Percentiles rank a stretch among this genome's conserved stretches.
These are phyloP conservation scores for Blastomyces emzantsi DNA, from an alignment of 2,329 filamentous ascomycete species.

Conservation along the genomic window DNA sequence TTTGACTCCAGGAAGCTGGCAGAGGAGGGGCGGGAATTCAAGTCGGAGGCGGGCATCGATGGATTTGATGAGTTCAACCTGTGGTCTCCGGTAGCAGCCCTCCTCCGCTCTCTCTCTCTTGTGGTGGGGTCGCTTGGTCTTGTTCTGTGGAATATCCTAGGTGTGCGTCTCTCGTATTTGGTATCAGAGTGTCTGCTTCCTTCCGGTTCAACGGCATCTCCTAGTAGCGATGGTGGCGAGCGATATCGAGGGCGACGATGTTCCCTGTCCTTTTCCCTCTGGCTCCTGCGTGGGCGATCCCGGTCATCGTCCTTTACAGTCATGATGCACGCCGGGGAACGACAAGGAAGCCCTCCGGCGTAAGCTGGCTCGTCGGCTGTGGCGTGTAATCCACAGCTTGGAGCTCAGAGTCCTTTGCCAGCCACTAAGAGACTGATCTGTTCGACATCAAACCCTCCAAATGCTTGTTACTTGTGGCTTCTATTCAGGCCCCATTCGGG, in stretches of 20 bases:
- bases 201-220: slow-evolving; percentile 4
- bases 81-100: slow-evolving; percentile 25
- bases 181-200: slow-evolving; percentile 9
- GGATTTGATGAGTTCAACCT: neutral
- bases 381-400: slow-evolving; percentile 3
- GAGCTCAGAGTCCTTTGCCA: neutral
- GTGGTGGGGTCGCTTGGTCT: slow-evolving; percentile 12
- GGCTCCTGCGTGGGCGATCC: slow-evolving; percentile 22
- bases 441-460: neutral
- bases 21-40: slow-evolving; percentile 10
- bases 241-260: slow-evolving; percentile 24
- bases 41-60: slow-evolving; percentile 15
- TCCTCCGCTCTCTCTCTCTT: slow-evolving; percentile 17
- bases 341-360: neutral
- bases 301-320: slow-evolving; percentile 30
- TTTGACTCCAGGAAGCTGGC: slow-evolving; percentile 37
- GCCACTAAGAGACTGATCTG: neutral
- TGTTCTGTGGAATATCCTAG: slow-evolving; percentile 26
- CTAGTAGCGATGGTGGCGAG: slow-evolving; percentile 19
- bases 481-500: slow-evolving; percentile 6
- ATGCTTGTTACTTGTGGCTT: slow-evolving; percentile 7
- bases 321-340: slow-evolving; percentile 21
- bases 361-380: neutral
- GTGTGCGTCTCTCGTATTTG: slow-evolving; percentile 17
- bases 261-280: slow-evolving; percentile 23